Conservation (phyloP, 139 green algal genomes). For the Volvox africanus region DNA sequence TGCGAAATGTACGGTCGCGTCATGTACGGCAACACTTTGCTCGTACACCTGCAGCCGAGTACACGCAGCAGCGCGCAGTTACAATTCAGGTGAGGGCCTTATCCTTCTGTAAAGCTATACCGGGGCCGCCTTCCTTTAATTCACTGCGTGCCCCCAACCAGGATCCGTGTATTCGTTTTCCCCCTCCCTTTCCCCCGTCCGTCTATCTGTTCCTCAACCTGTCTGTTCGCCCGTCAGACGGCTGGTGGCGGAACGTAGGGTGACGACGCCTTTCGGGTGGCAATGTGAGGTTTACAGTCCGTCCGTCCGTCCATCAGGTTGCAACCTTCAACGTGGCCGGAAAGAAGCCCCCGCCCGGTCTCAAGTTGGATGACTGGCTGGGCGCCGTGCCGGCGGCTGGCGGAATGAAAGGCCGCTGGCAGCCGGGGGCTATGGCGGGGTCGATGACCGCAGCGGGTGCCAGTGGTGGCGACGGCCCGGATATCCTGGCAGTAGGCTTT, state of each 20-base stretch:
- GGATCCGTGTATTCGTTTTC: too few species aligned
- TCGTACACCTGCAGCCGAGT: neutral
- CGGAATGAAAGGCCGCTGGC: neutral
- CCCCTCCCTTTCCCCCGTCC: too few species aligned
- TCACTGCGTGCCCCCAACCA: too few species aligned
- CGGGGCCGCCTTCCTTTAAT: too few species aligned
- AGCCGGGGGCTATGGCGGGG: neutral
- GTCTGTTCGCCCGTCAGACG: too few species aligned
- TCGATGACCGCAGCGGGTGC: neutral
- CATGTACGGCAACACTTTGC: constrained; percentile 50
- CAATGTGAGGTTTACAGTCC: too few species aligned
- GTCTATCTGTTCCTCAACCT: too few species aligned
- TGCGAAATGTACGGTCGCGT: constrained; percentile 49
- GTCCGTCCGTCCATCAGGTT: constrained; percentile 40
- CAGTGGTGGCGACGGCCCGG: constrained; percentile 33
- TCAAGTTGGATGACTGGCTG: constrained; percentile 73
- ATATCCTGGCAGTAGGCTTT: constrained; percentile 84
- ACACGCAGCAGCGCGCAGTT: neutral
- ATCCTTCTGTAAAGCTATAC: too few species aligned
- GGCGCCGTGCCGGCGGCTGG: constrained; percentile 4
- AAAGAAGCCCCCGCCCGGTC: constrained; percentile 61
- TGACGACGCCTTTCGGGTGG: too few species aligned
- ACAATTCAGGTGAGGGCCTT: constrained; percentile 53
- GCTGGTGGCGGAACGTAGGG: too few species aligned
- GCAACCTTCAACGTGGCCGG: constrained; percentile 85